Evolutionary conservation across 2,329 filamentous ascomycete species (phyloP).

Genomic region (Trichoderma guizhouense): DNA sequence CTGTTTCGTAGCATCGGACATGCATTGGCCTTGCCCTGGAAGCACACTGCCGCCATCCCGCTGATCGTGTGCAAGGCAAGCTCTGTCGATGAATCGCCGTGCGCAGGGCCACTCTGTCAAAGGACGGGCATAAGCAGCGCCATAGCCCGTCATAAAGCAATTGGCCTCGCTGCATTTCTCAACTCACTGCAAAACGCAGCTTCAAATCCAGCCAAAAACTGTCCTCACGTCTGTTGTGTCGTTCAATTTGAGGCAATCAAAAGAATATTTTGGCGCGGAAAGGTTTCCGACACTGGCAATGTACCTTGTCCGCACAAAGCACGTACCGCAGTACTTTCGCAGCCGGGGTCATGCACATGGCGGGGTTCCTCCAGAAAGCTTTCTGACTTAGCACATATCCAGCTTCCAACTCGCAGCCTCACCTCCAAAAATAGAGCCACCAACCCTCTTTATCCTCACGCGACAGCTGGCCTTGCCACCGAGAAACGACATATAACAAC

Average conservation of each 20-base stretch:
- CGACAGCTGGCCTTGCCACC: not conserved
- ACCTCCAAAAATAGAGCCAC: not conserved
- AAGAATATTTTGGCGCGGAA: conserved; percentile 14
- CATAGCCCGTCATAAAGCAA: conserved; percentile 57
- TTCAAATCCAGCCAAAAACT: not conserved
- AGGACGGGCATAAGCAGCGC: conserved; percentile 60
- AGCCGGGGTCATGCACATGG: conserved; percentile 31
- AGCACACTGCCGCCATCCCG: conserved; percentile 17
- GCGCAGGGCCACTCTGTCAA: conserved; percentile 40
- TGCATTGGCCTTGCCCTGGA: conserved; percentile 16
- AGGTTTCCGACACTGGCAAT: not conserved
- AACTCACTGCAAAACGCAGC: not conserved
- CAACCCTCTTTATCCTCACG: not conserved
- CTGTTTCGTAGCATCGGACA: conserved; percentile 23
- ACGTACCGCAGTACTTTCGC: not conserved
- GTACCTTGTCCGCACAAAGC: not conserved
- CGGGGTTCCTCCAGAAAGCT: conserved; percentile 23
- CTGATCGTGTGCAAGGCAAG: conserved; percentile 3
- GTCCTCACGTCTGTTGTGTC: not conserved
- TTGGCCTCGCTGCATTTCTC: conserved; percentile 30
- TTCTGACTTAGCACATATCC: not conserved
- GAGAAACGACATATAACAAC: not conserved
- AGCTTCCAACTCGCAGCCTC: not conserved
- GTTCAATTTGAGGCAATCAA: not conserved
- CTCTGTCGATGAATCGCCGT: conserved; percentile 29